A percentile compares a stretch with the other conserved stretches of the same genome.
phyloP scores from a whole-genome alignment of 2,329 filamentous ascomycete species.

The Ophiostoma triangulosporum region DNA sequence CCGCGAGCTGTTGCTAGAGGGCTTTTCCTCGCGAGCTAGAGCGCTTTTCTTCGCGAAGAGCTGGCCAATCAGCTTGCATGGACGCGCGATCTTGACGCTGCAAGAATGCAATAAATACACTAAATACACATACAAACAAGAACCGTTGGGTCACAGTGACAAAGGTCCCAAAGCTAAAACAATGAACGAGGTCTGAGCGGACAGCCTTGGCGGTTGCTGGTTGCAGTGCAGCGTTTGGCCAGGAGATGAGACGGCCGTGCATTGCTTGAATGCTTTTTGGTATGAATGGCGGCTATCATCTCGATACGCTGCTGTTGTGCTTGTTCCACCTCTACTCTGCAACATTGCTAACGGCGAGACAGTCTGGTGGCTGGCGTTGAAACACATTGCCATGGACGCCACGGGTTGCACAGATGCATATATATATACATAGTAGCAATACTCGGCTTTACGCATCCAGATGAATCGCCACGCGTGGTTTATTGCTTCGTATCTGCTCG shows the following conservation, averaged over 20 bases:
- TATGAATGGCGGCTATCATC: not conserved
- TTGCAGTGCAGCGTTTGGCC: not conserved
- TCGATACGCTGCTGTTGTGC: not conserved
- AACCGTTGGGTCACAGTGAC: not conserved
- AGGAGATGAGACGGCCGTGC: not conserved
- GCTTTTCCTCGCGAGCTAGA: not conserved
- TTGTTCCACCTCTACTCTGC: no score
- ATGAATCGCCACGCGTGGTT: not conserved
- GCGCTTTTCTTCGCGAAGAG: not conserved
- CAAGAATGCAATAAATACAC: no score
- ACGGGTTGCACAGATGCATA: no score
- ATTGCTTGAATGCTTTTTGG: not conserved
- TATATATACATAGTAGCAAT: not conserved
- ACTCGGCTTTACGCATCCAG: not conserved
- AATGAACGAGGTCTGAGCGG: not conserved
- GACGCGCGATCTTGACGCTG: constrained; percentile 2
- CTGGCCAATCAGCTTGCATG: constrained; percentile 6
- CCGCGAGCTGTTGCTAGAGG: not conserved
- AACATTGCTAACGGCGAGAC: no score
- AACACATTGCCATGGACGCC: no score
- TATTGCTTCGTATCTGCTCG: not conserved
- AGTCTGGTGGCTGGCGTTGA: no score
- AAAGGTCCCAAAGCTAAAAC: no score
- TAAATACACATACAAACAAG: not conserved
- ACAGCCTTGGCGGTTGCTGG: not conserved